Conservation (phyloP, 176 grass and related monocot genomes). For the Ensete glaucum region DNA sequence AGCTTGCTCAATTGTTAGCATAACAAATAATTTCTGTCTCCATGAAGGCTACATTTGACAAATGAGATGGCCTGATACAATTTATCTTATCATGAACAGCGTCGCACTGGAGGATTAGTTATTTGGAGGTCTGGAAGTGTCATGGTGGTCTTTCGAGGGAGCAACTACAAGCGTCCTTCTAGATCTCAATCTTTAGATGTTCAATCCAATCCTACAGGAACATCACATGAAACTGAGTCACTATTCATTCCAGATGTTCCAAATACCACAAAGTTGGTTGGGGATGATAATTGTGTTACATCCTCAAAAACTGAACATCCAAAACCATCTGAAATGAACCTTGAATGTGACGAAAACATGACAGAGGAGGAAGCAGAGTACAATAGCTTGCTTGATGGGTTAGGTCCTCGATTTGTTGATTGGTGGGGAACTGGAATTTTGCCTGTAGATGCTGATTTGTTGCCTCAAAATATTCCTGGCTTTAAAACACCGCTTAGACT, state of each 20-base stretch:
- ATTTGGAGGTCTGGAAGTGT: constrained; percentile 95
- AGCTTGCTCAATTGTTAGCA: too few species aligned
- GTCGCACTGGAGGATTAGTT: constrained; percentile 71
- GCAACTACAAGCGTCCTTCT: constrained; percentile 58
- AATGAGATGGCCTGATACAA: not conserved
- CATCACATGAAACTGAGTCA: constrained; percentile 21
- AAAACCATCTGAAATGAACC: constrained; percentile 23
- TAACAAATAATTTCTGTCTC: too few species aligned
- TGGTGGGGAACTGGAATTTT: constrained; percentile 71
- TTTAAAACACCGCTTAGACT: constrained; percentile 82
- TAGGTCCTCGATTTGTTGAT: constrained; percentile 75
- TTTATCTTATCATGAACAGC: constrained; percentile 34
- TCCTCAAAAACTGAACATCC: constrained; percentile 13
- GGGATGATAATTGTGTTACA: constrained; percentile 17
- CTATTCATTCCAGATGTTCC: constrained; percentile 57
- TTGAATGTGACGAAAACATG: constrained; percentile 40
- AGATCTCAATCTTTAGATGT: constrained; percentile 37
- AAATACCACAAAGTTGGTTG: constrained; percentile 14
- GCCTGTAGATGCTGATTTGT: constrained; percentile 86
- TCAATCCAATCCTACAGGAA: constrained; percentile 20
- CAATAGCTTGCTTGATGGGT: constrained; percentile 57
- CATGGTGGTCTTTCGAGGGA: constrained; percentile 82
- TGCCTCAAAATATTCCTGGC: constrained; percentile 48
- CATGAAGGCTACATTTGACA: too few species aligned
- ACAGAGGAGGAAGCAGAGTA: constrained; percentile 75